Evolutionary conservation across 2,329 filamentous ascomycete genomes (phyloP).

Genomic region (Gnomoniopsis smithogilvyi): DNA sequence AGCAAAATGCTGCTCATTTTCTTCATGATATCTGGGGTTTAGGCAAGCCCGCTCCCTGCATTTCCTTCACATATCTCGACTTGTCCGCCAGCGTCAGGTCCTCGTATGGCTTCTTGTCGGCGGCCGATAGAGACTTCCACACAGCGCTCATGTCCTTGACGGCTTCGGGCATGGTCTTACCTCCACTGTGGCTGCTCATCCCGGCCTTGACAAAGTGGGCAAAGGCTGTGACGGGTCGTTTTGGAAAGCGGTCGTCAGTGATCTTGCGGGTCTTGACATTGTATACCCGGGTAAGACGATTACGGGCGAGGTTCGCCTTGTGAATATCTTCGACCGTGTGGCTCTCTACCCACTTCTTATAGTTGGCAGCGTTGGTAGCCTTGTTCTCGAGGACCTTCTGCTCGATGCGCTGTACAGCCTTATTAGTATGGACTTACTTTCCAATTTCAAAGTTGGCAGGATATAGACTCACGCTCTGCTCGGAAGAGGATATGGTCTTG

Average conservation of each 20-base stretch:
- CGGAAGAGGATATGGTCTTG: slow-evolving; percentile 36
- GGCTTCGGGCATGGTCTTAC: slow-evolving; percentile 17
- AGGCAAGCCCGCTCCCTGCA: slow-evolving; percentile 2
- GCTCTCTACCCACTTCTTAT: slow-evolving; percentile 47
- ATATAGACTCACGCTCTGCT: slow-evolving; percentile 40
- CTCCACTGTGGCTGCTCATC: slow-evolving; percentile 28
- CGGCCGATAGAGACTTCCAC: slow-evolving; percentile 41
- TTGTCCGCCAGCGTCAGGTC: slow-evolving; percentile 29
- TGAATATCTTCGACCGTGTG: slow-evolving; percentile 37
- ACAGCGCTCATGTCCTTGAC: slow-evolving; percentile 27
- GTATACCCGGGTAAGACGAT: slow-evolving; percentile 34
- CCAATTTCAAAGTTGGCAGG: background rate
- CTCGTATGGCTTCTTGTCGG: slow-evolving; percentile 35
- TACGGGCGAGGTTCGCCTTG: slow-evolving; percentile 47
- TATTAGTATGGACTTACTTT: background rate
- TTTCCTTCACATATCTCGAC: slow-evolving; percentile 30
- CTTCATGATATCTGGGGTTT: background rate
- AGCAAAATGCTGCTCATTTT: background rate
- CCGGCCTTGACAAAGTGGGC: slow-evolving; percentile 36
- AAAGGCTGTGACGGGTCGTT: slow-evolving; percentile 30
- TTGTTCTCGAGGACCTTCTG: slow-evolving; percentile 36
- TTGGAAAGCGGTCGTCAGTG: slow-evolving; percentile 46
- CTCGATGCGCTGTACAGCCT: slow-evolving; percentile 32
- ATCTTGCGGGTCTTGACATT: slow-evolving; percentile 30
- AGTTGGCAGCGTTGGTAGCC: slow-evolving; percentile 34